Conservation (phyloP, 805 yeast genomes). For the Wickerhamiella siamensis region DNA sequence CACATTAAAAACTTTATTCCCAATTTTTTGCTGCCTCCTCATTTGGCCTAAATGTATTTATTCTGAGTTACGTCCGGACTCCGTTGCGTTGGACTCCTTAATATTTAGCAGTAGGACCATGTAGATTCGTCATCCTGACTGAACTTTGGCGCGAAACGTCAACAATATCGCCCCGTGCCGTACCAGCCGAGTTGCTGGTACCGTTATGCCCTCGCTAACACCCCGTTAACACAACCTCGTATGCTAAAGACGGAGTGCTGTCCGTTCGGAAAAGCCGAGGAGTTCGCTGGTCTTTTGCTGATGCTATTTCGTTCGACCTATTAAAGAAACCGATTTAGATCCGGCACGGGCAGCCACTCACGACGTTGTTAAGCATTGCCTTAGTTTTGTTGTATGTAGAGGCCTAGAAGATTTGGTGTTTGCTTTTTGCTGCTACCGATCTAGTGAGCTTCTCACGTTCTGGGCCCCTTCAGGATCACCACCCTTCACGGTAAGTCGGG, state of each 20-base stretch:
- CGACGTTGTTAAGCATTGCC: no score
- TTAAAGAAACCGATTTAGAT: not conserved
- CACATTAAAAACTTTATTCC: constrained; percentile 89
- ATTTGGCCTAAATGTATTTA: constrained; percentile 38
- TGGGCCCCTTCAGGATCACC: not conserved
- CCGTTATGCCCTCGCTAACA: not conserved
- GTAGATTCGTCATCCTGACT: not conserved
- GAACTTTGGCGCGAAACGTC: not conserved
- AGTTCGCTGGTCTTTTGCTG: not conserved
- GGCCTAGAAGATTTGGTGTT: not conserved
- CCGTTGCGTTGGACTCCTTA: no score
- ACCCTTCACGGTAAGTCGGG: no score
- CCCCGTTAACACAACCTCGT: no score
- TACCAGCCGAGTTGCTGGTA: not conserved
- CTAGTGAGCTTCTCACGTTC: not conserved
- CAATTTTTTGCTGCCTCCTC: constrained; percentile 88
- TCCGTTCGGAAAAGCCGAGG: not conserved
- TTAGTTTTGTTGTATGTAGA: not conserved
- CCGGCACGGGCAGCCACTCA: not conserved
- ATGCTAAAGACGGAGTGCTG: not conserved
- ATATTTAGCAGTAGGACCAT: no score
- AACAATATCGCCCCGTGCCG: not conserved
- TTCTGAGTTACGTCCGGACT: no score
- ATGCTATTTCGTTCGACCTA: not conserved
- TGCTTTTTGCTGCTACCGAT: no score